Conservation (phyloP, 257 asterid species). For the Coffea canephora region DNA sequence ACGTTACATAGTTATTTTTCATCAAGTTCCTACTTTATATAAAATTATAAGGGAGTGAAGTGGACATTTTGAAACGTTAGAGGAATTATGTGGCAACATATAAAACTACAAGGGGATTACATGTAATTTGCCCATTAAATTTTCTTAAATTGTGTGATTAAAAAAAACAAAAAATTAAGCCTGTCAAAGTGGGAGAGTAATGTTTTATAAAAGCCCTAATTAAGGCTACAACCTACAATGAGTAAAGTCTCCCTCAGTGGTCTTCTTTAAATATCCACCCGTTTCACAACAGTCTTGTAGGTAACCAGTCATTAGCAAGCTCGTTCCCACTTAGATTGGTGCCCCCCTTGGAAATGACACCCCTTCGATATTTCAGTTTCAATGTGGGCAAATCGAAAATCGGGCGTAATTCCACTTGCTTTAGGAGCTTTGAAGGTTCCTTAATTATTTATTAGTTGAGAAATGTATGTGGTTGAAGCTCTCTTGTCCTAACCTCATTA, state of each 20-base stretch:
- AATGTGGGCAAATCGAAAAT: conserved; percentile 1
- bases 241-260: not conserved
- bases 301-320: not conserved
- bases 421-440: not conserved
- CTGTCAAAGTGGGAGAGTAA: too few relatives aligned
- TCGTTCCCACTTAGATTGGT: not conserved
- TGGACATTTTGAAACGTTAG: too few relatives aligned
- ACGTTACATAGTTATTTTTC: too few relatives aligned
- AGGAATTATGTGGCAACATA: too few relatives aligned
- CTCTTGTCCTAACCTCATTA: not conserved
- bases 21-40: too few relatives aligned
- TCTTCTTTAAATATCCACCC: conserved; percentile 1
- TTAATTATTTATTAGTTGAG: not conserved
- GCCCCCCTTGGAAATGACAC: not conserved
- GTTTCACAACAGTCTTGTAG: not conserved
- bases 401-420: not conserved
- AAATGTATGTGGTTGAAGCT: not conserved
- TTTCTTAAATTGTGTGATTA: too few relatives aligned
- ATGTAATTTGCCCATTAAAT: too few relatives aligned
- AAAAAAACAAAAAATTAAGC: too few relatives aligned
- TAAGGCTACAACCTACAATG: too few relatives aligned
- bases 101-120: too few relatives aligned
- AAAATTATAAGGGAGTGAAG: too few relatives aligned
- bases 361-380: not conserved
- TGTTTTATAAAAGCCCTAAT: not conserved